These are phyloP conservation scores for Intubia oerlemansii DNA, from an alignment of 2,329 filamentous ascomycete genomes.

Conservation along the genomic window DNA sequence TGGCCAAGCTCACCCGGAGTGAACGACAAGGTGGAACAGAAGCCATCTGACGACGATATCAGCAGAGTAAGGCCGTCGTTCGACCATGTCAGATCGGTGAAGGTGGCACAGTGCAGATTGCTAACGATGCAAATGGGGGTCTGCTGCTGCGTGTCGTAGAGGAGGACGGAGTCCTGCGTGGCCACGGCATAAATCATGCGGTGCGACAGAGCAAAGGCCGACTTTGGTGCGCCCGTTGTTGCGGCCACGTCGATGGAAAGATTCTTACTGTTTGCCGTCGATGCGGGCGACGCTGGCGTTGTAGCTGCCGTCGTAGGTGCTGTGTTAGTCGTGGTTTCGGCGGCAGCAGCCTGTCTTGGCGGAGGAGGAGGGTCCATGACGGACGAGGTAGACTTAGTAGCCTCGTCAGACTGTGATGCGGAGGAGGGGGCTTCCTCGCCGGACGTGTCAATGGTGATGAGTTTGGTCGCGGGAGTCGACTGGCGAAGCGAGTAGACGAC, in stretches of 20 bases:
- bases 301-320: slow-evolving; percentile 13
- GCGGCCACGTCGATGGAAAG: slow-evolving; percentile 29
- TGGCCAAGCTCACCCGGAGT: slow-evolving; percentile 66
- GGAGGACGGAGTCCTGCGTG: slow-evolving; percentile 80
- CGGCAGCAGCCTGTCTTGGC: no score
- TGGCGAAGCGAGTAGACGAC: slow-evolving; percentile 67
- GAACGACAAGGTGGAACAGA: slow-evolving; percentile 85
- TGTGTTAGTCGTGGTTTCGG: neutral
- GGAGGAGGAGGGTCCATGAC: slow-evolving; percentile 14
- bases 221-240: slow-evolving; percentile 34
- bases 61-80: slow-evolving; percentile 21
- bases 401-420: no score
- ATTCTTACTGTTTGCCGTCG: no score
- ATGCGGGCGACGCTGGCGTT: neutral
- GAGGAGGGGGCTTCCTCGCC: no score
- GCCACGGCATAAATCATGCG: slow-evolving; percentile 93
- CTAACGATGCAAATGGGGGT: slow-evolving; percentile 87
- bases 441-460: slow-evolving; percentile 89
- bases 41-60: slow-evolving; percentile 68
- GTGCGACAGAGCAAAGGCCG: slow-evolving; percentile 72
- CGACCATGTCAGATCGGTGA: slow-evolving; percentile 82
- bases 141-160: slow-evolving; percentile 95
- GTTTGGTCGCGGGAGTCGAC: slow-evolving; percentile 48
- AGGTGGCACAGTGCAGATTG: slow-evolving; percentile 92
- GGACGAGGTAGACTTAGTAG: no score